A percentile compares a stretch with the other conserved stretches of the same genome.
Evolutionary conservation across 352 stramenopile genomes (phyloP).

Genomic region (Pythium myriotylum): DNA sequence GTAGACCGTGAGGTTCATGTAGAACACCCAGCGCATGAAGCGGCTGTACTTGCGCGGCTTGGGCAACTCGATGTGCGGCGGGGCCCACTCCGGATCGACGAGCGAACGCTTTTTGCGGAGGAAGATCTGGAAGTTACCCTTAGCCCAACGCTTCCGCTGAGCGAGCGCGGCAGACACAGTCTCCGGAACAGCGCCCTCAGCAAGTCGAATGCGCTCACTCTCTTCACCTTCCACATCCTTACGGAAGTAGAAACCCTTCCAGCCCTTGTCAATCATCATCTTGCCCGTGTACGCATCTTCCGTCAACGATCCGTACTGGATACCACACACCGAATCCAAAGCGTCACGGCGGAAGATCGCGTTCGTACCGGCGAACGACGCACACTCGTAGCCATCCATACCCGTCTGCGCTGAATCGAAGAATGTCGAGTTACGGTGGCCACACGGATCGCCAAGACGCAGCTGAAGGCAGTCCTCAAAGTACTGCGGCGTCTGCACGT

Average conservation of each 20-base stretch:
- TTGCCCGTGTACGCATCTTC: conserved; percentile 55
- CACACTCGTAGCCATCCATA: conserved; percentile 45
- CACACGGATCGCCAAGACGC: conserved; percentile 45
- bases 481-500: conserved; percentile 52
- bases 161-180: conserved; percentile 38
- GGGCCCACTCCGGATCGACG: conserved; percentile 43
- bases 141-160: conserved; percentile 40
- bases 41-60: conserved; percentile 61
- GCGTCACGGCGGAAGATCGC: conserved; percentile 55
- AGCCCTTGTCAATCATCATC: conserved; percentile 40
- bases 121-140: conserved; percentile 49
- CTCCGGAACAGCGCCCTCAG: conserved; percentile 45
- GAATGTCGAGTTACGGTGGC: conserved; percentile 49
- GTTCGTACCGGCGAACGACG: conserved; percentile 52
- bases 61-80: conserved; percentile 27
- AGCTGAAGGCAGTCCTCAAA: conserved; percentile 46
- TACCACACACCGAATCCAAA: conserved; percentile 49
- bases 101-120: conserved; percentile 47
- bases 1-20: conserved; percentile 82
- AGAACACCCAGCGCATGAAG: conserved; percentile 82
- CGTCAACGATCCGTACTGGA: conserved; percentile 53
- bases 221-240: conserved; percentile 51
- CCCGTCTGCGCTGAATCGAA: conserved; percentile 49
- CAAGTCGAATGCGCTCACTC: conserved; percentile 44
- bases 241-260: conserved; percentile 51